Evolutionary conservation across 306 rosid species (phyloP).

Genomic region (Quercus glauca): DNA sequence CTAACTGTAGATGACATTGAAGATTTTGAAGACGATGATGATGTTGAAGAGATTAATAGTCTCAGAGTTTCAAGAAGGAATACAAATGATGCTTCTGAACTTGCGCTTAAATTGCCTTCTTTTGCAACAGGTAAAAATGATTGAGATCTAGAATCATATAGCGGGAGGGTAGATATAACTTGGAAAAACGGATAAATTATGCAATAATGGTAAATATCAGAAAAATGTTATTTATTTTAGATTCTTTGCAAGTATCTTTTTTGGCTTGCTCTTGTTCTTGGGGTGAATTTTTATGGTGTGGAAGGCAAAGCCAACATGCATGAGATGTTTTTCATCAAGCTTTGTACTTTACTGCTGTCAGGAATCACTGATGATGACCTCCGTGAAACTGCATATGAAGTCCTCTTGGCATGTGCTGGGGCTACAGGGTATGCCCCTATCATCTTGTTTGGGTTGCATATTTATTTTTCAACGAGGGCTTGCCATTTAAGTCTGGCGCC

Average conservation of each 20-base stretch:
- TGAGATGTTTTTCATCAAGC: conserved; percentile 7
- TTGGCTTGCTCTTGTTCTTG: background rate
- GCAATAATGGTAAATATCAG: background rate
- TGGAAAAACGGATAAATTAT: background rate
- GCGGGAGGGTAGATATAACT: background rate
- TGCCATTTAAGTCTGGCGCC: conserved; percentile 8
- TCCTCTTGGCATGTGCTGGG: conserved; percentile 98
- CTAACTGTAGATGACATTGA: conserved; percentile 92
- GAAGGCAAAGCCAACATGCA: conserved; percentile 13
- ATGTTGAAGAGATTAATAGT: conserved; percentile 40
- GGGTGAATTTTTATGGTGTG: conserved; percentile 13
- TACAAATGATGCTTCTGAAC: conserved; percentile 84
- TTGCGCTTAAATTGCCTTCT: conserved; percentile 75
- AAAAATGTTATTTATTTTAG: background rate
- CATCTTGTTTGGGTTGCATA: conserved; percentile 13
- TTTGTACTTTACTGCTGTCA: conserved; percentile 35
- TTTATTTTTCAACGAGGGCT: conserved; percentile 13
- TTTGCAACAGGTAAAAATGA: conserved; percentile 76
- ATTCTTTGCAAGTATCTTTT: background rate
- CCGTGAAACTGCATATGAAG: conserved; percentile 89
- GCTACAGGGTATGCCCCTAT: conserved; percentile 73
- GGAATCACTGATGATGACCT: conserved; percentile 89
- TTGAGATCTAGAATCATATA: conserved; percentile 15
- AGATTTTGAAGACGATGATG: conserved; percentile 79
- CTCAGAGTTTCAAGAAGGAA: conserved; percentile 61